Evolutionary conservation across 2,329 filamentous ascomycete genomes (phyloP), one percentile per base, ranked within the genome.

Genomic region (Alternaria sp.): DNA sequence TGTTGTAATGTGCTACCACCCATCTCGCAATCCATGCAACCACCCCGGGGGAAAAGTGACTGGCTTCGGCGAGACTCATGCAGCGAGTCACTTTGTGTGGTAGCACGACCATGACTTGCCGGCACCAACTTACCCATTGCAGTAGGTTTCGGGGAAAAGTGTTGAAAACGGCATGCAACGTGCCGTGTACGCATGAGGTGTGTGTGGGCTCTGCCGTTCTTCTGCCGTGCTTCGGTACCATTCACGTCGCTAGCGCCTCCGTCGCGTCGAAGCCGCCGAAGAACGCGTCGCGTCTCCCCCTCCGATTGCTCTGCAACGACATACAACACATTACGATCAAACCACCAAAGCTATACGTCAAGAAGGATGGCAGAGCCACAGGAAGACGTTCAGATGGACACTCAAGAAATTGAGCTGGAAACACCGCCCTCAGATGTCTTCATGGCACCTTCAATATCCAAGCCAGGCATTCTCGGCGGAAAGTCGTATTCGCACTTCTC

Each of bases 401-500:
- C 68, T 20, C 74, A 78, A 54, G 74, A 78, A 0, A 73, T 76
- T 54, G 75, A 76, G 50, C 69, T 68, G 32, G 77, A 79, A 51
- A 79, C 77, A 1, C 78, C 76, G 5, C 63, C 71, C 4, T 64
- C 74, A 28, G 70, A 74, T 49, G 73, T 83, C 60, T 85, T 85
- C 74, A 81, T 81, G 62, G 79, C 83, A 14, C 82, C 83, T 8
- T 85, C 83, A 2, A 80, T 85, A 58, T 55, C 79, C 64, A 76
- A 71, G 45, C 41, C 66, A 32, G 68, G 77, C 30, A 74, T 84
- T 36, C 71, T 82, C 10, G 64, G 73, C 3, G 83, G 83, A 58
- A 76, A 76, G 45, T 83, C 82, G 53, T 84, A 85, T 64, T 81
- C 83, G 10, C 79, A 85, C 63, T 82, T 80, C 58, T 83, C 82